These are phyloP conservation scores for Trichoderma gracile DNA, from an alignment of 2,329 filamentous ascomycete species.

Conservation along the genomic window DNA sequence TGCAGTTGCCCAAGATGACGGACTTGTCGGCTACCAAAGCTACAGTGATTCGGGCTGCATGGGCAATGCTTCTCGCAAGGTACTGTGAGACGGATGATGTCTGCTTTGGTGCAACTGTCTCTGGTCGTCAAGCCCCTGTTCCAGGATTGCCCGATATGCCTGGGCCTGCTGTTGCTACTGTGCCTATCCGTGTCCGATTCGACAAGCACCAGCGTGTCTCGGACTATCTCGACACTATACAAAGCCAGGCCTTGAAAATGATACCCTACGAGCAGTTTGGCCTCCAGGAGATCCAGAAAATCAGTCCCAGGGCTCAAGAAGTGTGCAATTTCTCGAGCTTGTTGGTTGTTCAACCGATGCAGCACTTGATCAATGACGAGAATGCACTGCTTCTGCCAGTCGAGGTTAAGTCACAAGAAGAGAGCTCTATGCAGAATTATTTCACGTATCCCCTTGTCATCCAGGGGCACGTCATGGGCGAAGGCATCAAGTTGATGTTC, in stretches of 20 bases:
- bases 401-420: not conserved
- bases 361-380: not conserved
- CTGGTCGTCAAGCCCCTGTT: constrained; percentile 27
- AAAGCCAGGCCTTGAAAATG: constrained; percentile 26
- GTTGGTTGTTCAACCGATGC: constrained; percentile 9
- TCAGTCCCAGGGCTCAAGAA: not conserved
- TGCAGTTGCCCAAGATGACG: not conserved
- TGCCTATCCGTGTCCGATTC: constrained; percentile 26
- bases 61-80: constrained; percentile 29
- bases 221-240: constrained; percentile 18
- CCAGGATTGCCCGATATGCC: constrained; percentile 18
- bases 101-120: constrained; percentile 31
- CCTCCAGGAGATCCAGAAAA: constrained; percentile 19
- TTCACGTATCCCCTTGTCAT: not conserved
- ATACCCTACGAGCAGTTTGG: constrained; percentile 31
- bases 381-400: not conserved
- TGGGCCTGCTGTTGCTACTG: constrained; percentile 25
- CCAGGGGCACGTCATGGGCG: not conserved
- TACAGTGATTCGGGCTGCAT: constrained; percentile 29
- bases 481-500: not conserved
- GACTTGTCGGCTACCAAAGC: constrained; percentile 17
- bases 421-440: not conserved
- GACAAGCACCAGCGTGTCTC: not conserved
- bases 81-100: constrained; percentile 26
- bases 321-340: constrained; percentile 5